Conservation (phyloP, 2,329 filamentous ascomycete species). For the Fusarium buxicola region DNA sequence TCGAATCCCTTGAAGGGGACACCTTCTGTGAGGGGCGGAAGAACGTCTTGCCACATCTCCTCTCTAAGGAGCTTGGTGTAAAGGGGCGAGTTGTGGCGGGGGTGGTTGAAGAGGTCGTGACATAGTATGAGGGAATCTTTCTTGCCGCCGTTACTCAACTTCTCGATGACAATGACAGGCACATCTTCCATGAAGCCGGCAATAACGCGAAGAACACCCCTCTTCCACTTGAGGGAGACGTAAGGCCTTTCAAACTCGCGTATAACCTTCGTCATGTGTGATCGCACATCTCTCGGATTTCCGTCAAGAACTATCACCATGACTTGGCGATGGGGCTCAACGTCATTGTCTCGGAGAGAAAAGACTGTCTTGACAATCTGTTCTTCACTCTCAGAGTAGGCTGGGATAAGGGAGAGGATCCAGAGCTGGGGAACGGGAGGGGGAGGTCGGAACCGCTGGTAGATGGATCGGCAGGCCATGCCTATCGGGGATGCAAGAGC, state of each 20-base stretch:
- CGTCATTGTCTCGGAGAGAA: constrained; percentile 36
- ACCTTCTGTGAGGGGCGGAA: constrained; percentile 29
- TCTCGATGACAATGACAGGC: constrained; percentile 39
- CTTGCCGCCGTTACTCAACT: constrained; percentile 40
- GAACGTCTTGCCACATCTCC: constrained; percentile 35
- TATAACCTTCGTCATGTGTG: constrained; percentile 35
- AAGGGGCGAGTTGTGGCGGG: constrained; percentile 30
- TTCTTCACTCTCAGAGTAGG: constrained; percentile 41
- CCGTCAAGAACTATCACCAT: constrained; percentile 39
- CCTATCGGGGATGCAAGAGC: constrained; percentile 31
- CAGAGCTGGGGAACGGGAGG: constrained; percentile 15
- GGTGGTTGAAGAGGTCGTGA: constrained; percentile 39
- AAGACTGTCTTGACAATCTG: constrained; percentile 42
- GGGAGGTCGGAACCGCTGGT: constrained; percentile 15
- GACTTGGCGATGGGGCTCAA: constrained; percentile 39
- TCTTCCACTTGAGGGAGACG: constrained; percentile 39
- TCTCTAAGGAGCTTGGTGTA: constrained; percentile 36
- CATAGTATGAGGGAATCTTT: constrained; percentile 38
- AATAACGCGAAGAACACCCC: constrained; percentile 23
- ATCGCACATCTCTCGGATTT: constrained; percentile 32
- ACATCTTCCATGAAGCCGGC: constrained; percentile 41
- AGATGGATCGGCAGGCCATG: constrained; percentile 9
- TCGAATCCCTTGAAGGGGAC: constrained; percentile 31
- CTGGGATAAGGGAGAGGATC: constrained; percentile 40
- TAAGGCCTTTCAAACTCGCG: constrained; percentile 32